Base-by-base conservation (phyloP, 116 monocot genomes). In the Zostera marina region DNA sequence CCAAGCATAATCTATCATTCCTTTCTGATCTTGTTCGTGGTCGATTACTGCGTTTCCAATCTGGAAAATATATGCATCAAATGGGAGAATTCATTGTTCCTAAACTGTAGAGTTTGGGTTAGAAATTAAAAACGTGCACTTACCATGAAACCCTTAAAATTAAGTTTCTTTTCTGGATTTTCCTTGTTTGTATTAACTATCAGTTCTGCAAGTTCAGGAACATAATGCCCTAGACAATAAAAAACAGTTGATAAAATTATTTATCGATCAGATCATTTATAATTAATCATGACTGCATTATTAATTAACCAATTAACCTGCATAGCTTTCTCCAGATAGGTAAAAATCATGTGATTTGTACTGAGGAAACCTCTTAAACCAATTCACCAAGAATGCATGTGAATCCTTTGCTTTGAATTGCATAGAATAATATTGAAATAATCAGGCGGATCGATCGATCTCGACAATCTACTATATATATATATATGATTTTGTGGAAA, bases 1-100 rank as follows among this genome's bases (percentile, higher is more conserved):
- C 92, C 92, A 92, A 2, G 92, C 87, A 22, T 92, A 87, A 25
- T 83, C 79, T 10, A 83, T 47, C 81, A 92, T 76, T 5, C 87
- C 92, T 21, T 12, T 72, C 59, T 78, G 78, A 59, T 92, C 86
- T 2, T 76, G 81, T 14, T 83, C 92, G n/a, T 78, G 74, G 47
- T 92, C 83, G 65, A 92, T 61, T 59, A 78, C 43, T 2, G 83
- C 78, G 58, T 92, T 92, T 17, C 92, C 83, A 53, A 92, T 77
- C 88, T 88, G 63, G 12, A 54, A 38, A 8, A 55, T 26, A 26
- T 16, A 20, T 17, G 2, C 32, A 17, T 32, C 52, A 43, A 15
- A 41, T 14, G 12, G 7, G 14, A 24, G 7, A 9, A 23, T 1
- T 52, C 17, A 21, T 8, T 23, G 24, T 54, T 11, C 11, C 22